A percentile compares a stretch with the other conserved stretches of the same genome.
Conservation (phyloP, 306 rosid species). For the Lupinus albus region DNA sequence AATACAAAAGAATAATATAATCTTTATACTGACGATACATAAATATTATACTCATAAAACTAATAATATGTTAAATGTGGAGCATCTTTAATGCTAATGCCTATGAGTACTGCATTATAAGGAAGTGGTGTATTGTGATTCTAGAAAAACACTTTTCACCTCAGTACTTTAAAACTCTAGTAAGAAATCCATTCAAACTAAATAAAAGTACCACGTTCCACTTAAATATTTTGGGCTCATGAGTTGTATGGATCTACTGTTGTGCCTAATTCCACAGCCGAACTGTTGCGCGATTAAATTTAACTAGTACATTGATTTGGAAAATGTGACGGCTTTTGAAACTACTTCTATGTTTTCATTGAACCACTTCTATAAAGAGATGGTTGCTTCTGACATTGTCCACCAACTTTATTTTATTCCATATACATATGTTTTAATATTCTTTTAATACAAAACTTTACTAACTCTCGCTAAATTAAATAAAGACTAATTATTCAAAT, state of each 20-base stretch:
- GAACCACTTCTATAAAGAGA: not conserved
- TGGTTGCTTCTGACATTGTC: no score
- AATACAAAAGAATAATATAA: no score
- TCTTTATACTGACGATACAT: no score
- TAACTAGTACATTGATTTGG: not conserved
- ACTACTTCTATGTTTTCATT: not conserved
- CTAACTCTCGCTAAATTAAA: not conserved
- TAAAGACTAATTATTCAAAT: not conserved
- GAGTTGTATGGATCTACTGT: not conserved
- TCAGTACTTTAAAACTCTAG: no score
- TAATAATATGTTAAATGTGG: no score
- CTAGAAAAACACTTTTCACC: no score
- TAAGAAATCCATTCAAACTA: not conserved
- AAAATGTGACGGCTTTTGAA: not conserved
- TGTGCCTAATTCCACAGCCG: slow-evolving; percentile 20
- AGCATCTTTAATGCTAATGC: no score
- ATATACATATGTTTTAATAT: not conserved
- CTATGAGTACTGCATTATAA: no score
- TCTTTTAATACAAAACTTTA: not conserved
- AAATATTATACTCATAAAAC: no score
- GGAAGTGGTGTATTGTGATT: no score
- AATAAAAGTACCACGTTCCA: not conserved
- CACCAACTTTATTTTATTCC: not conserved
- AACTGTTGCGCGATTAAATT: not conserved
- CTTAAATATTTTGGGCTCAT: not conserved